A percentile compares a stretch with the other conserved stretches of the same genome.
Conservation (phyloP, 192 early-diverging fungal genomes). For the Haplosporangium gracile region DNA sequence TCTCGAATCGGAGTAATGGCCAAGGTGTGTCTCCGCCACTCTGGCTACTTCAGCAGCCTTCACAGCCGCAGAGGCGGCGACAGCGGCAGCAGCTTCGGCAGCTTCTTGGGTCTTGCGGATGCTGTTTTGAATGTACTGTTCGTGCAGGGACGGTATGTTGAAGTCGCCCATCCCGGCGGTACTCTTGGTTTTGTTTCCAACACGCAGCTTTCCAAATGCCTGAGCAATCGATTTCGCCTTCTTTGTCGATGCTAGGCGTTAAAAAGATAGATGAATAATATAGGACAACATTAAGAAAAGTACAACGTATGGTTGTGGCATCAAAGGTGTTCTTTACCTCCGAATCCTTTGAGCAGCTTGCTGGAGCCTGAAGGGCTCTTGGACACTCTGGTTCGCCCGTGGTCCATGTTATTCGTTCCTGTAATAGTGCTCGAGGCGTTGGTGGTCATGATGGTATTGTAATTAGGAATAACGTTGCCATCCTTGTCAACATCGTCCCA, state of each 20-base stretch:
- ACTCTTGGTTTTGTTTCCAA: conserved; percentile 26
- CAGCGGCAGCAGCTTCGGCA: conserved; percentile 3
- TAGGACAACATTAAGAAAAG: not conserved
- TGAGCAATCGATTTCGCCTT: conserved; percentile 24
- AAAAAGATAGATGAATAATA: not conserved
- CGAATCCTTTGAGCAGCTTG: conserved; percentile 24
- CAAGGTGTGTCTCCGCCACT: not conserved
- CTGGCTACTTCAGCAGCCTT: not conserved
- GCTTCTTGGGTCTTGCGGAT: conserved; percentile 10
- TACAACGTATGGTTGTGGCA: not conserved
- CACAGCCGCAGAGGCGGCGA: not conserved
- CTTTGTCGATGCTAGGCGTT: conserved; percentile 19
- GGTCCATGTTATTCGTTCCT: not conserved
- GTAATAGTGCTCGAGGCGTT: not conserved
- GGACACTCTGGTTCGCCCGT: not conserved
- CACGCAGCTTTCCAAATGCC: conserved; percentile 39
- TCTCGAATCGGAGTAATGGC: not conserved
- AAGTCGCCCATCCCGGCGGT: conserved; percentile 25
- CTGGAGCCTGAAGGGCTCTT: conserved; percentile 1
- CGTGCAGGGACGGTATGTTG: conserved; percentile 12
- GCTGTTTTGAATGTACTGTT: conserved; percentile 27
- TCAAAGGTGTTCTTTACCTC: conserved; percentile 11
- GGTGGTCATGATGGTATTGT: not conserved
- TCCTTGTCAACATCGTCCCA: conserved; percentile 40
- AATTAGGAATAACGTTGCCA: not conserved